Evolutionary conservation across 305 asterid genomes (phyloP).

Genomic region (Ajuga reptans): DNA sequence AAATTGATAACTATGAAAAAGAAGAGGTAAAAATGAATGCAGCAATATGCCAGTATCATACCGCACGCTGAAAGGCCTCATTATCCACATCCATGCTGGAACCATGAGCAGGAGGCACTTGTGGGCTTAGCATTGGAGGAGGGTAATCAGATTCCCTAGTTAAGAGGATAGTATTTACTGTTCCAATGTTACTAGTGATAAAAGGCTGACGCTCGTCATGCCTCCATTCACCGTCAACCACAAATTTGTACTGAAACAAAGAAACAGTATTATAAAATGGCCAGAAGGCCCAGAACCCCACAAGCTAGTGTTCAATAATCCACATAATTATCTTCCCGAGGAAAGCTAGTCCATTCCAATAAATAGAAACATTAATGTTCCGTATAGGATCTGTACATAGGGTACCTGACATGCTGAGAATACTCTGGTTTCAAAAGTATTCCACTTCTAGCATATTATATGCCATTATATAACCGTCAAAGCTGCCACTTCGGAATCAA

Average conservation of each 20-base stretch:
- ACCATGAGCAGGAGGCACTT: conserved; percentile 43
- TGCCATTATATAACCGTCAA: neutral
- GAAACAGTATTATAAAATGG: neutral
- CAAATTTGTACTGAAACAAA: conserved; percentile 61
- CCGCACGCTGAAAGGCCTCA: conserved; percentile 71
- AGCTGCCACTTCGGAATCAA: neutral
- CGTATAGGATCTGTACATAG: neutral
- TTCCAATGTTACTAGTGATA: conserved; percentile 54
- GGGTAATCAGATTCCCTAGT: conserved; percentile 48
- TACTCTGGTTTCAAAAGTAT: neutral
- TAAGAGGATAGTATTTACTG: conserved; percentile 60
- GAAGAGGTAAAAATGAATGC: conserved; percentile 4
- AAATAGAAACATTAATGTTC: neutral
- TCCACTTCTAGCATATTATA: neutral
- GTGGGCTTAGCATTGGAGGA: conserved; percentile 46
- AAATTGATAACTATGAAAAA: neutral
- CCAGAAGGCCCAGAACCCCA: neutral
- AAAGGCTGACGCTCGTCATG: conserved; percentile 76
- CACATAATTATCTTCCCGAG: conserved; percentile 1
- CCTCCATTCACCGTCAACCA: conserved; percentile 84
- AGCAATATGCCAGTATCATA: conserved; percentile 25
- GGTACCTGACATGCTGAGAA: neutral
- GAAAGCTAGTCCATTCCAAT: neutral
- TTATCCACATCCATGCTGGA: conserved; percentile 87
- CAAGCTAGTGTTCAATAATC: neutral